These are phyloP conservation scores for Eudorina sp. DNA, from an alignment of 139 green algal species.

Conservation along the genomic window DNA sequence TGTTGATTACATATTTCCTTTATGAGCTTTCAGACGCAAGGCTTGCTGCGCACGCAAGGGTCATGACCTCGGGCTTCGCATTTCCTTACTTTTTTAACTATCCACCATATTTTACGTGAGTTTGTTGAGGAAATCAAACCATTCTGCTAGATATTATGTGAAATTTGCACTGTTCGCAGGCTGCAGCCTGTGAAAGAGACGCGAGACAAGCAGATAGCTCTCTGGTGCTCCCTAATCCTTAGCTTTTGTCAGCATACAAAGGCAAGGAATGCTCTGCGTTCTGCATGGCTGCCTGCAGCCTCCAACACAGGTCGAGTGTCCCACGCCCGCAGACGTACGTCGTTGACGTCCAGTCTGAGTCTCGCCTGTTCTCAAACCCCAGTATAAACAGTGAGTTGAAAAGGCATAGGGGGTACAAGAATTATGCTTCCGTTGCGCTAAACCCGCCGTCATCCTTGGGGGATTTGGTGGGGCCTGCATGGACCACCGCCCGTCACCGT, in stretches of 20 bases:
- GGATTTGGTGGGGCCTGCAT: too few species aligned
- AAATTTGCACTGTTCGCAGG: constrained; percentile 62
- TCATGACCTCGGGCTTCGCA: constrained; percentile 52
- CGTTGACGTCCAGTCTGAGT: constrained; percentile 66
- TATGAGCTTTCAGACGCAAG: not conserved
- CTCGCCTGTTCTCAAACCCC: constrained; percentile 75
- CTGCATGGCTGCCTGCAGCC: too few species aligned
- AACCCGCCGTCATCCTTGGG: too few species aligned
- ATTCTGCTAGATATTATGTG: not conserved
- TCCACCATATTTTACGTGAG: constrained; percentile 86
- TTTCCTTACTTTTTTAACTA: constrained; percentile 80
- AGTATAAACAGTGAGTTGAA: constrained; percentile 78
- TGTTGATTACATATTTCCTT: not conserved
- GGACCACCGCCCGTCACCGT: too few species aligned
- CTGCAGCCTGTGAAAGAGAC: constrained; percentile 89
- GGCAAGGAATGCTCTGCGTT: too few species aligned
- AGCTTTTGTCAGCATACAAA: constrained; percentile 80
- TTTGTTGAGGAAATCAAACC: too few species aligned
- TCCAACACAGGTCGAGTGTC: not conserved
- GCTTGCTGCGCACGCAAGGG: not conserved
- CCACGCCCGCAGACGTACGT: constrained; percentile 62
- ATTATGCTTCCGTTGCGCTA: too few species aligned
- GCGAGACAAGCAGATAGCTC: constrained; percentile 77
- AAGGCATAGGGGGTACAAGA: too few species aligned
- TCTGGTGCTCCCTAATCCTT: constrained; percentile 84